These are phyloP conservation scores for Mycosphaerelloides madeirae DNA, from an alignment of 2,329 filamentous ascomycete species.

Conservation along the genomic window DNA sequence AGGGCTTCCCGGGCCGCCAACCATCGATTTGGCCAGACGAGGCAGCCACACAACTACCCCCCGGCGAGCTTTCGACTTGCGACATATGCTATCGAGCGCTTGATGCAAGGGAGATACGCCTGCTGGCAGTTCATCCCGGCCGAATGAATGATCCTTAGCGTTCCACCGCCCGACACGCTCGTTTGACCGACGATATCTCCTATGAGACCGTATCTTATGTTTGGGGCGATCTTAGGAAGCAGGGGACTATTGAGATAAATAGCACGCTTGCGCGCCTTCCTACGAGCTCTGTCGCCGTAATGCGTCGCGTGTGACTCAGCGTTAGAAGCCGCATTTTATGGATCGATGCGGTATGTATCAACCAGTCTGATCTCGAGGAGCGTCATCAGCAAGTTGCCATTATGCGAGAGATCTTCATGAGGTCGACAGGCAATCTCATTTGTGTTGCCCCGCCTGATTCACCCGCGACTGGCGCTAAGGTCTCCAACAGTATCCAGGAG, in stretches of 20 bases:
- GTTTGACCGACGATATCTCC: not conserved
- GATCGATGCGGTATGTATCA: conserved; percentile 10
- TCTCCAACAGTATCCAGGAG: no score
- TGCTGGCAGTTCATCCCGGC: no score
- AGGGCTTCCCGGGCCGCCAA: no score
- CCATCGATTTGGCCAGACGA: no score
- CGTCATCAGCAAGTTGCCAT: conserved; percentile 11
- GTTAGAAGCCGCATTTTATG: not conserved
- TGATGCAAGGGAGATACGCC: no score
- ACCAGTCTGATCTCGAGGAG: conserved; percentile 13
- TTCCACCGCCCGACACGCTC: no score
- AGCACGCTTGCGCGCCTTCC: not conserved
- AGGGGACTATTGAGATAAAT: not conserved
- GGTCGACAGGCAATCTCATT: not conserved
- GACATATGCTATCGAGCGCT: no score
- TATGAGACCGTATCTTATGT: conserved; percentile 3
- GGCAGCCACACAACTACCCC: no score
- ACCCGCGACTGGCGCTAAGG: not conserved
- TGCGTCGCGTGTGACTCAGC: not conserved
- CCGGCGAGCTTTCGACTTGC: no score
- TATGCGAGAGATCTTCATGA: conserved; percentile 14
- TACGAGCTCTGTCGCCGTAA: not conserved
- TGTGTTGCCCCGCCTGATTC: not conserved
- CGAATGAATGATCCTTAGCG: no score
- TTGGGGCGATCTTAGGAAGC: not conserved